Conservation (phyloP, 164 flowering plant species). For the Kalanchoe fedtschenkoi region DNA sequence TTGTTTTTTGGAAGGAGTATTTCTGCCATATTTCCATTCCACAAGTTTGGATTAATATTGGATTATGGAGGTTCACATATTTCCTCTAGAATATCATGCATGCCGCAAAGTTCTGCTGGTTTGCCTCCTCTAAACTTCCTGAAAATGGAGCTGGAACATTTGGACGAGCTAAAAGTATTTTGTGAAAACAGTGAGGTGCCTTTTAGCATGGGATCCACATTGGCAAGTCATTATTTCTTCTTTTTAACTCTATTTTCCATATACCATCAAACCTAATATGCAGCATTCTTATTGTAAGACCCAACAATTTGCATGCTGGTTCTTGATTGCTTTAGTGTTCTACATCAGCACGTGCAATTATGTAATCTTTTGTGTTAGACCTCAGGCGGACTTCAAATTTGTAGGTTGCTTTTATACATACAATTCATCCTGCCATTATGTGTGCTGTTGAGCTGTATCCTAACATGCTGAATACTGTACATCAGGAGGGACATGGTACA, state of each 20-base stretch:
- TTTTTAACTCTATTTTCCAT: neutral
- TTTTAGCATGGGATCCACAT: conserved; percentile 10
- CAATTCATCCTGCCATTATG: neutral
- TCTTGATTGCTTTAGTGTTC: neutral
- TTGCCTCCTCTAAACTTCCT: conserved; percentile 37
- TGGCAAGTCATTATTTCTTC: conserved; percentile 23
- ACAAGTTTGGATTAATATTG: conserved; percentile 34
- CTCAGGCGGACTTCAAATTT: neutral
- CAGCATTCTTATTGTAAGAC: neutral
- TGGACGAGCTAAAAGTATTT: conserved; percentile 23
- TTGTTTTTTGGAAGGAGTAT: conserved; percentile 21
- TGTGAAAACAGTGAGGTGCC: conserved; percentile 32
- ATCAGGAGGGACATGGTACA: conserved; percentile 25
- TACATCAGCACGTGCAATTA: neutral
- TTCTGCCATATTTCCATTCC: conserved; percentile 36
- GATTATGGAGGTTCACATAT: conserved; percentile 47
- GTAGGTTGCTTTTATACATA: neutral
- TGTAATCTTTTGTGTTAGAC: neutral
- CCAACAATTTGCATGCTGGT: neutral
- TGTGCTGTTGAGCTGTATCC: neutral
- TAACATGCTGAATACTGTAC: conserved; percentile 11
- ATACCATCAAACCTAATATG: neutral
- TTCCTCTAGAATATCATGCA: conserved; percentile 30
- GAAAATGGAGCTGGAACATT: conserved; percentile 37
- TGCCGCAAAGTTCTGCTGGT: conserved; percentile 15